These are phyloP conservation scores for Cyberlindnera samutprakarnensis DNA, from an alignment of 805 yeast species.

Conservation along the genomic window DNA sequence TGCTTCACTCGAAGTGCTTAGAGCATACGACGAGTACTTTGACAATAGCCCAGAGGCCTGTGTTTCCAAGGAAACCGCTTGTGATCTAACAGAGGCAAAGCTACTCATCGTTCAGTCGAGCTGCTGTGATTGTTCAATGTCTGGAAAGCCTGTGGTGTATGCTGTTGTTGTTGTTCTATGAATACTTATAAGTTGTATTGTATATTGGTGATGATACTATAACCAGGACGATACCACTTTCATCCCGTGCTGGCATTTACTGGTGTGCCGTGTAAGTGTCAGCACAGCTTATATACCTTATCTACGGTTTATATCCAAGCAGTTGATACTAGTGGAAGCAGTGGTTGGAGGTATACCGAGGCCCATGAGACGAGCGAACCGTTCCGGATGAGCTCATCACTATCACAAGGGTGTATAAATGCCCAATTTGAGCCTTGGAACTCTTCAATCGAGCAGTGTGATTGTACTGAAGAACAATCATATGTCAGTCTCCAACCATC, in stretches of 20 bases:
- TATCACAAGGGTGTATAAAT: conserved; percentile 36
- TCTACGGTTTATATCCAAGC: too few species aligned
- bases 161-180: too few species aligned
- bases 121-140: background rate
- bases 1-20: conserved; percentile 40
- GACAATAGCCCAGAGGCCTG: conserved; percentile 51
- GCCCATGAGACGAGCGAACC: conserved; percentile 23
- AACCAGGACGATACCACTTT: too few species aligned
- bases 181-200: too few species aligned
- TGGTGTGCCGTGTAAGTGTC: background rate
- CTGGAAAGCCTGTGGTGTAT: too few species aligned
- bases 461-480: background rate
- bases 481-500: conserved; percentile 3
- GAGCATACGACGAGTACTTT: conserved; percentile 46
- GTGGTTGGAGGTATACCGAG: conserved; percentile 17
- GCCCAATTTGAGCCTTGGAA: conserved; percentile 10
- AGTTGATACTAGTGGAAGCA: conserved; percentile 1
- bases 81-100: conserved; percentile 62
- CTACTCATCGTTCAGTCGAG: conserved; percentile 38
- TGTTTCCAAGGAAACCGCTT: conserved; percentile 62
- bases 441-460: conserved; percentile 6
- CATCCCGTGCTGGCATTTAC: too few species aligned
- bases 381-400: conserved; percentile 17
- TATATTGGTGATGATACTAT: too few species aligned
- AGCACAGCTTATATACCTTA: too few species aligned